Percentiles rank a stretch among this genome's conserved stretches.
Evolutionary conservation across 345 rosid genomes (phyloP).

Genomic region (Dovyalis caffra): DNA sequence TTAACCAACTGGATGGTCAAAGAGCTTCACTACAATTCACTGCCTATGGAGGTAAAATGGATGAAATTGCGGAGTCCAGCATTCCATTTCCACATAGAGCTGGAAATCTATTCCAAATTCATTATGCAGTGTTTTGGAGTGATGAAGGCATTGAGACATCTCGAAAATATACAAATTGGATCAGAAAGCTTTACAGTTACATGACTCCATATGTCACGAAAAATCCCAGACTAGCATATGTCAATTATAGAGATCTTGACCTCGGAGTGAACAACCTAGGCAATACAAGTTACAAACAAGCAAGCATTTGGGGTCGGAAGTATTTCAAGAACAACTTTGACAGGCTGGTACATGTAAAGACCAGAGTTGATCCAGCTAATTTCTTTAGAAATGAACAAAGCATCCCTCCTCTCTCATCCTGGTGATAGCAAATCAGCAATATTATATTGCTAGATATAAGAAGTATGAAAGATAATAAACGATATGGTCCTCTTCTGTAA

Average conservation of each 20-base stretch:
- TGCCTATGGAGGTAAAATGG: constrained; percentile 24
- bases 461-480: neutral
- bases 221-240: constrained; percentile 18
- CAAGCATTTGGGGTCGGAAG: too few species aligned
- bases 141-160: too few species aligned
- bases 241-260: constrained; percentile 26
- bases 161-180: too few species aligned
- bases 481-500: too few species aligned
- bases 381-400: constrained; percentile 27
- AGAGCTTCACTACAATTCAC: constrained; percentile 1
- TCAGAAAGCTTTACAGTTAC: too few species aligned
- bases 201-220: too few species aligned
- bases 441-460: neutral
- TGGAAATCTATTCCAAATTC: constrained; percentile 17
- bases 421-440: neutral
- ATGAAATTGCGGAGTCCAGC: constrained; percentile 4
- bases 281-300: neutral
- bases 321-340: too few species aligned
- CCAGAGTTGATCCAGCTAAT: constrained; percentile 14
- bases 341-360: constrained; percentile 18
- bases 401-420: constrained; percentile 1
- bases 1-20: neutral
- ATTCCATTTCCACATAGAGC: constrained; percentile 23
- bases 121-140: constrained; percentile 11
- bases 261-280: constrained; percentile 13